Base-by-base conservation (phyloP, 1,139 yeast genomes). In the Hyphopichia buzzinii region DNA sequence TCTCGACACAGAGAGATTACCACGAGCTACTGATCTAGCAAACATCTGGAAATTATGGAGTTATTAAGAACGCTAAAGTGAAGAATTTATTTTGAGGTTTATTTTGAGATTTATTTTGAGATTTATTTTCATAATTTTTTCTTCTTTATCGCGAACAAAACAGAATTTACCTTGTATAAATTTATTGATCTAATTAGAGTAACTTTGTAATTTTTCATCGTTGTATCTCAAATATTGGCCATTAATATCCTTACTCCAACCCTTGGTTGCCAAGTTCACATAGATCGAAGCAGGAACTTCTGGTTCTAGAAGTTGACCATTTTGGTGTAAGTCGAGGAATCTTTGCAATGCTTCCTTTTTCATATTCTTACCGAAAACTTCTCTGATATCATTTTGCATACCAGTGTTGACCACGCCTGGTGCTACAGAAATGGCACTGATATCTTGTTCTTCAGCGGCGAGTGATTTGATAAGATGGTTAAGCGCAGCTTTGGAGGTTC, bases 371-470 rank as follows among this genome's bases (percentile, higher is more conserved):
- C 79, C 78, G 49, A 75, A 74, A 40, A 50, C 54, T 17, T 77
- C 81, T 51, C 97, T 76, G 39, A 90, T 88, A 39, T 77, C 81
- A 10, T 50, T 54, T 62, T 90, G 97, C 97, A 90, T 90, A 15
- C 66, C 69, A 0, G 97, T 89, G 54, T 85, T 88, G 2, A 90
- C 97, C 2, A 87, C 95, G 3, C 97, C 97, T 0, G 97, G 97
- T 2, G 96, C 96, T 17, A 90, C 72, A 0, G 96, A 70, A 8
- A 87, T 63, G 3, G 85, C 69, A 33, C 66, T 64, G 15, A 89
- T 64, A 0, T 68, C 74, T 3, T 67, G 60, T 54, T 85, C 90
- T 49, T 87, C 96, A 4, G 62, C 67, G 1, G 87, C 82, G 17
- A 90, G 58, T 8, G 87, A 77, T 33, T 64, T 55, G 7, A 85